Evolutionary conservation across 2,329 filamentous ascomycete species (phyloP), one percentile per base, ranked within the genome.

Genomic region (Mycosphaerella sp.): DNA sequence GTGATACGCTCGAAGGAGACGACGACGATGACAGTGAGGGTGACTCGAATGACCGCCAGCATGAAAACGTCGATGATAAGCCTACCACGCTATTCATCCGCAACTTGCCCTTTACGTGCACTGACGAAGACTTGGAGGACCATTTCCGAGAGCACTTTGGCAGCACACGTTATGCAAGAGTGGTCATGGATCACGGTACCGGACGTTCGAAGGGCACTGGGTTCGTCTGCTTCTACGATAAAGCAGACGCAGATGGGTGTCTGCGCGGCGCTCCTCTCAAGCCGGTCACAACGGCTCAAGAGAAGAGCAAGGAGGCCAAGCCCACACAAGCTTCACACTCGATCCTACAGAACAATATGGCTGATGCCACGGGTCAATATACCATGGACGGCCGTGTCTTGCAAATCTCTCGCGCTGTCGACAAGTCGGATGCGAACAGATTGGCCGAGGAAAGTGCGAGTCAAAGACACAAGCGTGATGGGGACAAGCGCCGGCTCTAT

Each of bases 221-320:
- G 3, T 98, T 98, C 66, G 92, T 97, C 31, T 95, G 89, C 73
- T 98, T 98, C 73, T 85, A 85, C 72, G 84, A 86, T 47, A 74
- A 78, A 38, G 81, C 86, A 17, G 89, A 95, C 66, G 88, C 85
- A 60, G 83, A 85, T 67, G 71, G 77, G 17, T 97, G 93, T 68
- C 76, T 96, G 58, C 85, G 83, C 60, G 79, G 77, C 11, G 87
- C 90, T 1, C 93, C 93, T 0, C 81, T 55, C 72, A 77, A 73
- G 64, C 59, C 75, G 66, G 42, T 56, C 34, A 67, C 69, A 12
- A 64, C 69, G 14, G 67, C 67, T 6, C 40, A 54, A 38, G 48
- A 51, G 8, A 62, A 59, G 44, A 53, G 54, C 29, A 62, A 63
- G 36, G 60, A 63, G 32, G 57, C 46, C 43, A 67, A 66, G 49